Evolutionary conservation across 345 rosid genomes (phyloP).

Genomic region (Lumnitzera racemosa): DNA sequence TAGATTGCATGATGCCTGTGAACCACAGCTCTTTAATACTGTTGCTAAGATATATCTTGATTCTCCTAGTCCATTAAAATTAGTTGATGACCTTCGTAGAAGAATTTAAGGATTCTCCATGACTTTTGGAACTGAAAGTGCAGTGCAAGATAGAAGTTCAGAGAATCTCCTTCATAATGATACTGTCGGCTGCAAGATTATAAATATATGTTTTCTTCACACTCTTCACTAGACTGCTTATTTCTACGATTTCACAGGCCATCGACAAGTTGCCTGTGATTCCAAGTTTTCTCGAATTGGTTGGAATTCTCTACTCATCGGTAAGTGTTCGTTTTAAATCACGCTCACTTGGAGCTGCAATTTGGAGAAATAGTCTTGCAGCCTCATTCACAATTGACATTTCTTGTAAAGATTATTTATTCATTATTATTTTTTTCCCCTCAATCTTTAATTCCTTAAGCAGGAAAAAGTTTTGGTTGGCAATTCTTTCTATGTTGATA

Average conservation of each 20-base stretch:
- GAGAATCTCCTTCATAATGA: background rate
- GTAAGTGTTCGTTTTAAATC: conserved; percentile 30
- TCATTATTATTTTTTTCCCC: background rate
- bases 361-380: background rate
- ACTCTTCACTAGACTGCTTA: background rate
- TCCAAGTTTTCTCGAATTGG: conserved; percentile 54
- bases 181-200: conserved; percentile 4
- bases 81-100: too few species aligned
- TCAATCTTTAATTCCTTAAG: background rate
- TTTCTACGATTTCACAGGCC: conserved; percentile 24
- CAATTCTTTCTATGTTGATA: background rate
- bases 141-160: too few species aligned
- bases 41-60: background rate
- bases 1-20: too few species aligned
- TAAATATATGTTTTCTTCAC: background rate
- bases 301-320: conserved; percentile 68
- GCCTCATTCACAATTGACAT: background rate
- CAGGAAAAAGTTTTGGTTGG: background rate
- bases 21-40: too few species aligned
- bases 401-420: background rate
- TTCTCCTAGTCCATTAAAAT: background rate
- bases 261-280: conserved; percentile 75
- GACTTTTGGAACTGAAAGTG: too few species aligned
- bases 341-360: background rate
- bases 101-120: too few species aligned